Evolutionary conservation across 1,284 basidiomycete species (phyloP).

Genomic region (Trichosporon faecale): DNA sequence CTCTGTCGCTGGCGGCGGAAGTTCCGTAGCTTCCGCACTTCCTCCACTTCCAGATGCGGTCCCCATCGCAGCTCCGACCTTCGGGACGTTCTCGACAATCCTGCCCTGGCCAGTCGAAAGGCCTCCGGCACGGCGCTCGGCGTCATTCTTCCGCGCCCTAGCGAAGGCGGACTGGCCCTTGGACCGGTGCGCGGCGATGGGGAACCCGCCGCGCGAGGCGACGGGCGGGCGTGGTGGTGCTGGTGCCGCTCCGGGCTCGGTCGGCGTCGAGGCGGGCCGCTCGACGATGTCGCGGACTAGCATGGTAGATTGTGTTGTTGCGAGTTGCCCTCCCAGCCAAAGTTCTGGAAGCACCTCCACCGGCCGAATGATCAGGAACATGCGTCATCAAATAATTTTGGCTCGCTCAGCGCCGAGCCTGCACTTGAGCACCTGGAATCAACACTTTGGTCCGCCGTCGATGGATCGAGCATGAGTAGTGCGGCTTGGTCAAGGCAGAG

Average conservation of each 20-base stretch:
- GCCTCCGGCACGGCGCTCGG: constrained; percentile 11
- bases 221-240: constrained; percentile 25
- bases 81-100: constrained; percentile 17
- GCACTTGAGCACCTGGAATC: too few species aligned
- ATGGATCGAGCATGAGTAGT: neutral
- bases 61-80: neutral
- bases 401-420: neutral
- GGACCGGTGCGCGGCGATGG: constrained; percentile 20
- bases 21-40: neutral
- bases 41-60: too few species aligned
- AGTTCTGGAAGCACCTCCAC: constrained; percentile 11
- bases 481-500: neutral
- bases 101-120: constrained; percentile 21
- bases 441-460: neutral
- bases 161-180: constrained; percentile 21
- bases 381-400: neutral
- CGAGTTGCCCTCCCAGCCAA: neutral
- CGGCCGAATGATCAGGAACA: constrained; percentile 1
- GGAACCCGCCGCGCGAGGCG: constrained; percentile 19
- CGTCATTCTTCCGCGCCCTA: constrained; percentile 15
- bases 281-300: constrained; percentile 39
- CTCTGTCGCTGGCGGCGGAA: constrained; percentile 3
- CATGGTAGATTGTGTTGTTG: constrained; percentile 21
- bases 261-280: constrained; percentile 25
- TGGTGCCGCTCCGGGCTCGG: constrained; percentile 6